Evolutionary conservation across 345 rosid genomes (phyloP), one percentile per base, ranked within the genome.

Genomic region (Firmiana major): DNA sequence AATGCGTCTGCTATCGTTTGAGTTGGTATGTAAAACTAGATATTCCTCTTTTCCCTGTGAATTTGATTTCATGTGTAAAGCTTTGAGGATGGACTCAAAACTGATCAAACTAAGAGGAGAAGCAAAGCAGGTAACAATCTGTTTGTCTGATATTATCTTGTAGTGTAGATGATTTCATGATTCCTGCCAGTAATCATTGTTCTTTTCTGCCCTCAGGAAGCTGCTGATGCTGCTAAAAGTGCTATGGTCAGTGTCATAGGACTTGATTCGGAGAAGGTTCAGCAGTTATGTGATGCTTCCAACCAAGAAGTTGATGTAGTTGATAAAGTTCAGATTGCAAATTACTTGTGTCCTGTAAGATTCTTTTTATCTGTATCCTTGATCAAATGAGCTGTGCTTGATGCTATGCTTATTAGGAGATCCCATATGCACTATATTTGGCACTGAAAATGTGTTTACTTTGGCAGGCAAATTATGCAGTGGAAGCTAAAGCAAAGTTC

Each of bases 221-320:
- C 99, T 45, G 92, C 98, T 59, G 97, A 97, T 90, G 97, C 98
- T 81, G 97, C 93, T 57, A 88, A 86, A 84, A 74, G 98, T 88
- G 99, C 92, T 42, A 97, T 97, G 99, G 94, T 94, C 79, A 97
- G 99, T 84, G 78, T 97, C 79, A 89, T 97, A 78, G 98, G 99
- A 60, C 81, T 94, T 79, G 94, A 92, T 80, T 83, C 97, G 1
- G 94, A 88, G 12, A 90, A 94, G 84, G 98, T 92, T 81, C 97
- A 87, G 78, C 88, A 86, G 79, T 78, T 94, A 79, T 97, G 99
- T 79, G 94, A 97, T 85, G 94, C 97, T 71, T 98, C 93, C 75
- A 97, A 97, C 84, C 82, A 89, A 81, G 97, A 92, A 83, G 97
- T 97, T 53, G 97, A 91, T 38, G 91, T 82, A 77, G 86, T 84